Conservation (phyloP, 345 rosid genomes). For the Brassica juncea region DNA sequence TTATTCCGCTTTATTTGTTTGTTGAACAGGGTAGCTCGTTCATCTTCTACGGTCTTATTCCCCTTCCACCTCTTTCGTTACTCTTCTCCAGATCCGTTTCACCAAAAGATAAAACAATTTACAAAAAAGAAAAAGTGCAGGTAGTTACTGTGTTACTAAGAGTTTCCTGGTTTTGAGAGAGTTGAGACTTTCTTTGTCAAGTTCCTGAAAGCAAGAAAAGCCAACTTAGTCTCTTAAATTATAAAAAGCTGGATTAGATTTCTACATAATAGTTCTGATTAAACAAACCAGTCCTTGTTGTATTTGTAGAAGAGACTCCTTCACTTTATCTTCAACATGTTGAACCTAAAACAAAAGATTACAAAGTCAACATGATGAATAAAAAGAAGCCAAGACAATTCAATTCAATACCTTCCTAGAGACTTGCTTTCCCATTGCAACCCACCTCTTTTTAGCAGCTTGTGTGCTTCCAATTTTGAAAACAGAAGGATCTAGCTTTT, state of each 20-base stretch:
- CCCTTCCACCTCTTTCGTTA: no score
- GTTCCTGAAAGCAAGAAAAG: conserved; percentile 48
- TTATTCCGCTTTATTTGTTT: conserved; percentile 82
- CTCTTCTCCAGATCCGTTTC: no score
- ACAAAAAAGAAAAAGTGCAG: conserved; percentile 13
- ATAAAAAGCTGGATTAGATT: background rate
- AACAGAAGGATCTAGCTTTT: conserved; percentile 58
- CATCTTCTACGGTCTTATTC: no score
- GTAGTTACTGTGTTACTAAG: conserved; percentile 56
- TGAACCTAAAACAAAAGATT: conserved; percentile 56
- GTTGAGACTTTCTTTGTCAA: conserved; percentile 55
- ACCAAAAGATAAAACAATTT: background rate
- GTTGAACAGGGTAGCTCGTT: conserved; percentile 59
- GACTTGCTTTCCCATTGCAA: conserved; percentile 81
- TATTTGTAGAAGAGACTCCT: conserved; percentile 56
- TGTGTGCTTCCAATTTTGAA: conserved; percentile 78
- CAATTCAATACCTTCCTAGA: conserved; percentile 67
- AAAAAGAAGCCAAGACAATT: background rate
- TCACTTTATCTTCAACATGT: conserved; percentile 77
- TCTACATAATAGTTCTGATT: background rate
- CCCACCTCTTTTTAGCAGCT: conserved; percentile 87
- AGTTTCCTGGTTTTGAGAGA: conserved; percentile 80
- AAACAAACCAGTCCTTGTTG: conserved; percentile 61
- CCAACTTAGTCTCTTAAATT: background rate
- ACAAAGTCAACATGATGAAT: background rate